Evolutionary conservation across 495 filamentous ascomycete species (phyloP).

Genomic region (Penicillium coffeae): DNA sequence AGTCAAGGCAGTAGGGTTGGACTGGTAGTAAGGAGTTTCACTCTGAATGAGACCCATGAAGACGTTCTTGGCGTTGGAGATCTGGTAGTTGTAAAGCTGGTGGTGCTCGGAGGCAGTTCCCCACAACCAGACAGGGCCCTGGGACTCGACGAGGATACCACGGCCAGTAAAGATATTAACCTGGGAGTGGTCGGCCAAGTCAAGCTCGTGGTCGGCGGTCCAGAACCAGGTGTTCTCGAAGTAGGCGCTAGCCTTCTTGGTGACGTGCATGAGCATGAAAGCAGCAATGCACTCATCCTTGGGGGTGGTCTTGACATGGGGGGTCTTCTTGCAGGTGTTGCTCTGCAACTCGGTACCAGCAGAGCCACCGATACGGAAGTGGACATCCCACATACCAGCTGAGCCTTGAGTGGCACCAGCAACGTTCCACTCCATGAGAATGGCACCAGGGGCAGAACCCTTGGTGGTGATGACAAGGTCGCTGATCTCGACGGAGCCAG

Average conservation of each 20-base stretch:
- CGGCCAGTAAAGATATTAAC: slow-evolving; percentile 91
- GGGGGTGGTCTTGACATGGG: slow-evolving; percentile 51
- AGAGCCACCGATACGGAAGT: slow-evolving; percentile 78
- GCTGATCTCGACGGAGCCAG: slow-evolving; percentile 75
- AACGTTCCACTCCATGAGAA: slow-evolving; percentile 90
- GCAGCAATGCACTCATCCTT: slow-evolving; percentile 61
- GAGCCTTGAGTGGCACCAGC: slow-evolving; percentile 62
- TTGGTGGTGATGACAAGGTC: slow-evolving; percentile 61
- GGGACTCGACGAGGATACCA: slow-evolving; percentile 71
- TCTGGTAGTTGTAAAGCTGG: slow-evolving; percentile 85
- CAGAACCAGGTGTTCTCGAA: slow-evolving; percentile 94
- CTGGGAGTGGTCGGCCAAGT: slow-evolving; percentile 70
- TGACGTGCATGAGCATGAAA: slow-evolving; percentile 81
- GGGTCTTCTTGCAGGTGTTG: slow-evolving; percentile 63
- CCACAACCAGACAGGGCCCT: slow-evolving; percentile 58
- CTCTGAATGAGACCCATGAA: slow-evolving; percentile 86
- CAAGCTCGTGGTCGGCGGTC: slow-evolving; percentile 92
- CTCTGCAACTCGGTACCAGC: slow-evolving; percentile 78
- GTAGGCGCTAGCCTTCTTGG: slow-evolving; percentile 65
- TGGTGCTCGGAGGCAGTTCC: slow-evolving; percentile 85
- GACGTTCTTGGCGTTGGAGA: slow-evolving; percentile 73
- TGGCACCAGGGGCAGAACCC: slow-evolving; percentile 78
- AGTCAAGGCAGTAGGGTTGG: slow-evolving; percentile 70
- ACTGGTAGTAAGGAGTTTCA: slow-evolving; percentile 90
- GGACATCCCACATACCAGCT: slow-evolving; percentile 85